Base-by-base conservation (phyloP, 345 rosid species). In the Acer negundo region DNA sequence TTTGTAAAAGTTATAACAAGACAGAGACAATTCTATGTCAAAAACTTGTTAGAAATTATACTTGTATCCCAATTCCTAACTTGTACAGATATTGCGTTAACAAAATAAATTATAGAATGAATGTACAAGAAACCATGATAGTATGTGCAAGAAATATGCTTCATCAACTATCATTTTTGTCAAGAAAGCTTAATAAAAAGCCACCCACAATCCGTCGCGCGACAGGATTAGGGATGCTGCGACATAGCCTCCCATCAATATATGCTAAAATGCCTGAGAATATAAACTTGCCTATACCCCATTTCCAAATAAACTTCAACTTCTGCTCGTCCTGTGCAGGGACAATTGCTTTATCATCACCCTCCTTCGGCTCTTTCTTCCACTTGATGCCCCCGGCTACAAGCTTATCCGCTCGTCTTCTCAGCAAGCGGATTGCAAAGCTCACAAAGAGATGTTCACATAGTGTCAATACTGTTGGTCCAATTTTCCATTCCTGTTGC, bases 381-480 rank as follows among this genome's bases (percentile, higher is more conserved):
- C 81, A 75, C 63, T 79, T 88, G 62, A 86, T 59, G 69, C 85
- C 80, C 38, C 85, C 77, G 42, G 83, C 49, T 2, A 87, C 75
- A 65, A 75, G 69, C 82, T 88, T 88, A 20, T 84, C 82, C 2
- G 93, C 89, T 62, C 89, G 89, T 81, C 87, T 87, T 68, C 85
- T 87, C 83, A 95, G 84, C 65, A 84, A 69, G 42, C 95, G 92
- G 78, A 95, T 92, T 49, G 94, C 93, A 79, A 89, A 93, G 84
- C 96, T 93, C 81, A 95, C 99, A 49, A 95, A 88, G 17, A 95
- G 87, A 87, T 93, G 99, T 77, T 95, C 99, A 12, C 91, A 93
- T 69, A 95, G 77, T 70, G 99, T 93, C 80, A 84, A 10, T 77
- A 95, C 68, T 0, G 97, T 95, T 22, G 96, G 93, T 75, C 93